Conservation (phyloP, 306 rosid species). For the Gastrolobium bilobum region DNA sequence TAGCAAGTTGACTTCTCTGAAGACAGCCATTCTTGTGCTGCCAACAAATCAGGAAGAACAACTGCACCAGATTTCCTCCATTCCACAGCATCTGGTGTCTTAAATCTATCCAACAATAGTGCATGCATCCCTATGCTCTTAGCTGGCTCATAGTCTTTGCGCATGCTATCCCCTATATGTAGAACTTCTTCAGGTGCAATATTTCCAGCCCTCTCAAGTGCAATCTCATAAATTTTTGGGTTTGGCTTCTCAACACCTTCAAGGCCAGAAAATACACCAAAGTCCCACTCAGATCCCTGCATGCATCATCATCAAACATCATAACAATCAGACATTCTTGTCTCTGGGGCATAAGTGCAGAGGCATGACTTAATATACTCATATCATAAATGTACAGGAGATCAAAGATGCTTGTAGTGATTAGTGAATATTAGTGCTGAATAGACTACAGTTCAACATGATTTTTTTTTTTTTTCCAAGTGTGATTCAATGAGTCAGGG, state of each 20-base stretch:
- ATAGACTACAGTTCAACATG: slow-evolving; percentile 15
- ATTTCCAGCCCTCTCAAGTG: slow-evolving; percentile 83
- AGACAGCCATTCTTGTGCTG: slow-evolving; percentile 71
- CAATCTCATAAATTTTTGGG: slow-evolving; percentile 82
- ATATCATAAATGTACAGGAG: background rate
- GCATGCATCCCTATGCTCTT: slow-evolving; percentile 94
- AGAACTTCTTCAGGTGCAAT: slow-evolving; percentile 70
- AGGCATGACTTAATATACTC: background rate
- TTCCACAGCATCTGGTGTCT: slow-evolving; percentile 84
- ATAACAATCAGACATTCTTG: slow-evolving; percentile 29
- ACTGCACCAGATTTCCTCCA: slow-evolving; percentile 86
- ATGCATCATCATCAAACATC: slow-evolving; percentile 24
- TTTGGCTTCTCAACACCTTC: slow-evolving; percentile 96
- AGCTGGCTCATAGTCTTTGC: slow-evolving; percentile 90
- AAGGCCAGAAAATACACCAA: slow-evolving; percentile 92
- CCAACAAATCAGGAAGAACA: slow-evolving; percentile 76
- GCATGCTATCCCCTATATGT: slow-evolving; percentile 94
- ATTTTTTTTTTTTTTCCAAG: slow-evolving; percentile 9
- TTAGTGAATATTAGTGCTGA: background rate
- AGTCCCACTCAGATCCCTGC: slow-evolving; percentile 99
- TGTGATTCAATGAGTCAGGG: slow-evolving; percentile 15
- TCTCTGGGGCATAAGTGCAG: background rate
- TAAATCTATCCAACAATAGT: slow-evolving; percentile 82
- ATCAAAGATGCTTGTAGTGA: background rate
- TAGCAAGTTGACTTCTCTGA: slow-evolving; percentile 60